These are phyloP conservation scores for Arthroderma sp. DNA, from an alignment of 2,329 filamentous ascomycete genomes.

Conservation along the genomic window DNA sequence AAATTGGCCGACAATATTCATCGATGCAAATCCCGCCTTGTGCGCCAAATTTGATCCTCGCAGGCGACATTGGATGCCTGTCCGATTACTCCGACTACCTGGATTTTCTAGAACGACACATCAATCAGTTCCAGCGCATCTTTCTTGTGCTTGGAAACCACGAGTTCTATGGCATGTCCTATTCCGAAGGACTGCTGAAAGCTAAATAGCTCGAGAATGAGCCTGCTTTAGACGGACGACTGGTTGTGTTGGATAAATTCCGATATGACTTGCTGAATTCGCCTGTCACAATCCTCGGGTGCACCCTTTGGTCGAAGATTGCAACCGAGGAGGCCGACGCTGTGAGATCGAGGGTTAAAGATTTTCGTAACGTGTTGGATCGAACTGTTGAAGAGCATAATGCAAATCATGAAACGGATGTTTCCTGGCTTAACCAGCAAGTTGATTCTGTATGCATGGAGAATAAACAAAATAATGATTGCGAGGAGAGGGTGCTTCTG, in stretches of 20 bases:
- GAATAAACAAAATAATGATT: conserved; percentile 4
- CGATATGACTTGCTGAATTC: conserved; percentile 20
- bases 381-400: conserved; percentile 42
- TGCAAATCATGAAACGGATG: conserved; percentile 32
- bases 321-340: conserved; percentile 20
- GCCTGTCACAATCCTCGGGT: conserved; percentile 26
- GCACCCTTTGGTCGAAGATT: conserved; percentile 37
- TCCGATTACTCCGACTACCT: conserved; percentile 12
- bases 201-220: conserved; percentile 12
- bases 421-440: conserved; percentile 36
- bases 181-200: conserved; percentile 10
- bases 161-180: conserved; percentile 15
- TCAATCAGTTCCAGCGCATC: conserved; percentile 12
- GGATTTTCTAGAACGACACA: conserved; percentile 16
- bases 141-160: not conserved
- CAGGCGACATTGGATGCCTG: conserved; percentile 22
- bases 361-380: conserved; percentile 37
- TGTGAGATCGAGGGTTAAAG: conserved; percentile 35
- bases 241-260: conserved; percentile 12
- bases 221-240: conserved; percentile 6
- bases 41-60: conserved; percentile 15
- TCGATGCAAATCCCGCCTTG: conserved; percentile 12
- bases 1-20: conserved; percentile 14
- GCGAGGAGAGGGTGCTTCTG: conserved; percentile 16
- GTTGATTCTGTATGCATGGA: conserved; percentile 9